Evolutionary conservation across 1,284 basidiomycete species (phyloP).

Genomic region (Naganishia sp.): DNA sequence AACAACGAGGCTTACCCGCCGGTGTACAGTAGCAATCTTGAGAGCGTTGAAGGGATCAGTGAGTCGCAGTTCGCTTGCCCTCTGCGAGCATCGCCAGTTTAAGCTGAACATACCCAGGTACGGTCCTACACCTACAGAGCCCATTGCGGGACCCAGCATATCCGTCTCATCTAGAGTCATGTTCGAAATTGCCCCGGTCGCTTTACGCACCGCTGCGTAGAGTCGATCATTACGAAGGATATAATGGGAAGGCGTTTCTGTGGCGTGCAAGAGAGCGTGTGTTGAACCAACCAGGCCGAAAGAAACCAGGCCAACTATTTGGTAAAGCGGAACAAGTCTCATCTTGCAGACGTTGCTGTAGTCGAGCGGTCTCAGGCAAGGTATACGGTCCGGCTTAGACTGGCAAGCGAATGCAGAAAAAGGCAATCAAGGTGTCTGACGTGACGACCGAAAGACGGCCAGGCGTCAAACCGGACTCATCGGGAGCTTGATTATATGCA

Average conservation of each 20-base stretch:
- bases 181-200: slow-evolving; percentile 32
- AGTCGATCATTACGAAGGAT: slow-evolving; percentile 12
- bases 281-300: background rate
- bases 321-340: background rate
- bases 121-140: slow-evolving; percentile 27
- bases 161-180: slow-evolving; percentile 33
- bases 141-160: slow-evolving; percentile 31
- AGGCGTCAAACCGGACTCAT: too few species aligned
- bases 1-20: slow-evolving; percentile 7
- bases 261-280: background rate
- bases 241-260: slow-evolving; percentile 1
- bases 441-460: too few species aligned
- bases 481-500: too few species aligned
- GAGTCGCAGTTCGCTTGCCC: too few species aligned
- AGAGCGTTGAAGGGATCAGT: too few species aligned
- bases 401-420: too few species aligned
- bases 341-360: background rate
- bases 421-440: too few species aligned
- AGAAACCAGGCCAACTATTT: background rate
- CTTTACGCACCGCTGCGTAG: slow-evolving; percentile 28
- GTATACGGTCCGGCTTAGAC: too few species aligned
- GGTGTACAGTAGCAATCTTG: slow-evolving; percentile 31
- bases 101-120: slow-evolving; percentile 16
- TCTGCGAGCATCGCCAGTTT: background rate
- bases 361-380: too few species aligned